phyloP scores from a whole-genome alignment of 148 eudicot species.

The Chenopodium album region DNA sequence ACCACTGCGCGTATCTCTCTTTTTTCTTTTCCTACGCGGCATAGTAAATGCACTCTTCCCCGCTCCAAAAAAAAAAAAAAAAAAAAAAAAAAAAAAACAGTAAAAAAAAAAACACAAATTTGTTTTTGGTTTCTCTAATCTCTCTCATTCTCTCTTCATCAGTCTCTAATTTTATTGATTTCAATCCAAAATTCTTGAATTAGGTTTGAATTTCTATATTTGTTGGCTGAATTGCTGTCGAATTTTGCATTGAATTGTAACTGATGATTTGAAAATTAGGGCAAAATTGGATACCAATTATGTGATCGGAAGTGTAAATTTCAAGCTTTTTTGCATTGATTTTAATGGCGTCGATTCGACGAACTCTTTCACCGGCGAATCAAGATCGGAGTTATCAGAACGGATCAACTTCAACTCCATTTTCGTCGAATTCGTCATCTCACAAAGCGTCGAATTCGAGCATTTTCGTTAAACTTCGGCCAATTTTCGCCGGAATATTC shows the following conservation, averaged over 20 bases:
- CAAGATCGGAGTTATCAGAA: conserved; percentile 52
- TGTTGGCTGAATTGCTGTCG: not conserved
- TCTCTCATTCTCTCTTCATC: not conserved
- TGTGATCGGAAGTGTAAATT: not conserved
- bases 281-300: not conserved
- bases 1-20: conserved; percentile 1
- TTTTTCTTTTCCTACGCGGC: conserved; percentile 3
- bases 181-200: not conserved
- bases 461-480: conserved; percentile 28
- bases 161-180: not conserved
- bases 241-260: not conserved
- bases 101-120: not conserved
- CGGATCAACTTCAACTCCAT: conserved; percentile 44
- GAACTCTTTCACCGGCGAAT: conserved; percentile 63
- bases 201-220: not conserved
- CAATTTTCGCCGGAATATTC: conserved; percentile 35
- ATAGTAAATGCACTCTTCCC: not conserved
- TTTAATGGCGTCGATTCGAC: conserved; percentile 82
- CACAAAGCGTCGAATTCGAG: conserved; percentile 44
- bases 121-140: not conserved
- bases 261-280: conserved; percentile 10
- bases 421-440: conserved; percentile 48
- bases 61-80: not conserved
- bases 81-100: too few relatives aligned
- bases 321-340: not conserved